A percentile compares a stretch with the other conserved stretches of the same genome.
Evolutionary conservation across 2,329 filamentous ascomycete genomes (phyloP).

Genomic region (Coniella lustricola): DNA sequence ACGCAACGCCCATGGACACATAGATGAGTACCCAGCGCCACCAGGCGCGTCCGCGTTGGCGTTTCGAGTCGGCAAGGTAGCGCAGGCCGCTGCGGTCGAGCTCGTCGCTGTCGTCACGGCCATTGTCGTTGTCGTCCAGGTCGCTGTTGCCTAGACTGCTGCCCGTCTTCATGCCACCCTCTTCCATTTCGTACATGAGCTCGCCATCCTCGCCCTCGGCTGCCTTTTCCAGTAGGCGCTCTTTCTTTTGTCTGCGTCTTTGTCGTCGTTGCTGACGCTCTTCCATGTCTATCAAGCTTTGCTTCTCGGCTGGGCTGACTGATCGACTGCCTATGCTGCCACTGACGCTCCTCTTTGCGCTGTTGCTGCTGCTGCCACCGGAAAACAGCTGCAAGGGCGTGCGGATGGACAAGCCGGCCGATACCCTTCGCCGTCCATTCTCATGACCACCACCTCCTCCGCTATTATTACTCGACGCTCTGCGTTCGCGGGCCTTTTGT

Average conservation of each 20-base stretch:
- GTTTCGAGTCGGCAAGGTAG: conserved; percentile 39
- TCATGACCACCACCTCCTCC: no score
- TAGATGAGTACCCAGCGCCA: conserved; percentile 48
- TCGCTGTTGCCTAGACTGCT: conserved; percentile 58
- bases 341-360: no score
- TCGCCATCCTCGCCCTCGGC: conserved; percentile 62
- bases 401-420: conserved; percentile 38
- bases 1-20: conserved; percentile 42
- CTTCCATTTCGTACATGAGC: conserved; percentile 87
- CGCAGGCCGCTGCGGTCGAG: conserved; percentile 47
- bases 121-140: no score
- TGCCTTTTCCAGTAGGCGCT: conserved; percentile 44
- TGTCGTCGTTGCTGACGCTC: conserved; percentile 43
- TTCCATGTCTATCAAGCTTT: no score
- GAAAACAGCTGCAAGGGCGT: conserved; percentile 41
- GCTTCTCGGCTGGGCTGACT: conserved; percentile 31
- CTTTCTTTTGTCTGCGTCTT: conserved; percentile 46
- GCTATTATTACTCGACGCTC: conserved; percentile 24
- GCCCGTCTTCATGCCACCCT: conserved; percentile 63
- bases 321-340: conserved; percentile 29
- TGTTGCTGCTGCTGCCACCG: conserved; percentile 20
- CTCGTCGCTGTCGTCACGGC: conserved; percentile 51
- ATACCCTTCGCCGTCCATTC: conserved; percentile 18
- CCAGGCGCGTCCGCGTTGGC: conserved; percentile 45
- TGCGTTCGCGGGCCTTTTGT: conserved; percentile 38